phyloP scores from a whole-genome alignment of 1,284 basidiomycete species.

The Sphaerobolus stellatus region DNA sequence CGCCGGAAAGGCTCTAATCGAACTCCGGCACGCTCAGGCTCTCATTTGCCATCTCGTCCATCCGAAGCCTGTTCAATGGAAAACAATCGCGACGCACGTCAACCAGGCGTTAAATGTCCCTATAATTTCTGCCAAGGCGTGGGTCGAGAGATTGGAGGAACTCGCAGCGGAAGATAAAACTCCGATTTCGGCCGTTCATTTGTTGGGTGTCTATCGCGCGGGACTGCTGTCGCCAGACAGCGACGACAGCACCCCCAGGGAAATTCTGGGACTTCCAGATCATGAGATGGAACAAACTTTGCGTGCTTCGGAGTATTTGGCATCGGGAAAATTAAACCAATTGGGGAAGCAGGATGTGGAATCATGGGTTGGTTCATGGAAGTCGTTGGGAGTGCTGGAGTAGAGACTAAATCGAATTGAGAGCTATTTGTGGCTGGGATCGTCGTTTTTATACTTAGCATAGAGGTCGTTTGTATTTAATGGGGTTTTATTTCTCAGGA shows the following conservation, averaged over 20 bases:
- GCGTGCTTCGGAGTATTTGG: neutral
- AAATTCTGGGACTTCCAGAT: neutral
- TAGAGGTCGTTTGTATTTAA: no score
- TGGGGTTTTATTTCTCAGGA: no score
- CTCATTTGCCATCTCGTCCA: slow-evolving; percentile 27
- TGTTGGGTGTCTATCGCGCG: neutral
- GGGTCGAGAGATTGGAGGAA: neutral
- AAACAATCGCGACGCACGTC: neutral
- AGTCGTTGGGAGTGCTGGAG: no score
- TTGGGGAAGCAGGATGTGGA: neutral
- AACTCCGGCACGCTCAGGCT: slow-evolving; percentile 11
- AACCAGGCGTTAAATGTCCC: neutral
- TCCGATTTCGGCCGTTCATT: neutral
- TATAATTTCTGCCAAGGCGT: slow-evolving; percentile 1
- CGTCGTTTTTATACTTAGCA: no score
- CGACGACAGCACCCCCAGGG: neutral
- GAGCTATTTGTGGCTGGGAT: no score
- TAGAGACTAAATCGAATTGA: no score
- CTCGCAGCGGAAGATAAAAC: neutral
- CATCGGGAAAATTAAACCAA: neutral
- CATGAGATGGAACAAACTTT: neutral
- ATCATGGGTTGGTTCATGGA: neutral
- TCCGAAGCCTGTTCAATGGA: slow-evolving; percentile 22
- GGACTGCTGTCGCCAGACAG: neutral
- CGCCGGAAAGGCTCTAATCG: slow-evolving; percentile 18